phyloP scores from a whole-genome alignment of 2,329 filamentous ascomycete species.

The Emmonsia crescens region DNA sequence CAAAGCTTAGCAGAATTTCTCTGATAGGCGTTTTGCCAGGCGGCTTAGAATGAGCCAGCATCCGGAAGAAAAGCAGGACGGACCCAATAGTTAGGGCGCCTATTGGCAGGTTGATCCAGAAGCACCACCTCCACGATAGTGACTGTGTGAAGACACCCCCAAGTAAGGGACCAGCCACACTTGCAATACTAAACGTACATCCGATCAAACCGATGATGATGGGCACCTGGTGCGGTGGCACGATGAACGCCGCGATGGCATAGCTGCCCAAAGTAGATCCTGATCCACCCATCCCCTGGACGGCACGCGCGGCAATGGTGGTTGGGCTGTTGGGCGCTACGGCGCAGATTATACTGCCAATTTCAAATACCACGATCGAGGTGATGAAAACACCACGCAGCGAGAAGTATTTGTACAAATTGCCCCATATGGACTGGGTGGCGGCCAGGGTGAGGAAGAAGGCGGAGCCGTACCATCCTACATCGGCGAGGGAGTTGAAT shows the following conservation, averaged over 20 bases:
- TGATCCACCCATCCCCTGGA: conserved; percentile 27
- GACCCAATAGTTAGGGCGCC: conserved; percentile 30
- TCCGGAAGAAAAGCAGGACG: conserved; percentile 25
- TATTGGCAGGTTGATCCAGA: conserved; percentile 31
- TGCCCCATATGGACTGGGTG: conserved; percentile 28
- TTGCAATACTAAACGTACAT: conserved; percentile 28
- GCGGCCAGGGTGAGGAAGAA: conserved; percentile 20
- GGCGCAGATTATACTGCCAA: conserved; percentile 30
- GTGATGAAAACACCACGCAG: conserved; percentile 28
- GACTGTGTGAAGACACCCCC: conserved; percentile 36
- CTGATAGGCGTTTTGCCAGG: conserved; percentile 13
- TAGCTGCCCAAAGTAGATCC: conserved; percentile 25
- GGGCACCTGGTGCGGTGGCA: conserved; percentile 35
- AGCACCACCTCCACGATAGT: conserved; percentile 36
- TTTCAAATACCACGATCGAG: conserved; percentile 28
- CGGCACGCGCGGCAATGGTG: conserved; percentile 28
- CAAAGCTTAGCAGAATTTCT: conserved; percentile 26
- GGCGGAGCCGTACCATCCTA: conserved; percentile 54
- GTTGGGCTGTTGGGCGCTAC: conserved; percentile 23
- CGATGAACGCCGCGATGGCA: conserved; percentile 22
- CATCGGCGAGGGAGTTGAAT: conserved; percentile 48
- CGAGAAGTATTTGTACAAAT: conserved; percentile 26
- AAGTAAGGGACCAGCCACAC: conserved; percentile 28
- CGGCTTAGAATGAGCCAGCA: conserved; percentile 14
- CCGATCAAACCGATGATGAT: conserved; percentile 32